Evolutionary conservation across 495 filamentous ascomycete genomes (phyloP), one percentile per base, ranked within the genome.

Genomic region (Monascus purpureus): DNA sequence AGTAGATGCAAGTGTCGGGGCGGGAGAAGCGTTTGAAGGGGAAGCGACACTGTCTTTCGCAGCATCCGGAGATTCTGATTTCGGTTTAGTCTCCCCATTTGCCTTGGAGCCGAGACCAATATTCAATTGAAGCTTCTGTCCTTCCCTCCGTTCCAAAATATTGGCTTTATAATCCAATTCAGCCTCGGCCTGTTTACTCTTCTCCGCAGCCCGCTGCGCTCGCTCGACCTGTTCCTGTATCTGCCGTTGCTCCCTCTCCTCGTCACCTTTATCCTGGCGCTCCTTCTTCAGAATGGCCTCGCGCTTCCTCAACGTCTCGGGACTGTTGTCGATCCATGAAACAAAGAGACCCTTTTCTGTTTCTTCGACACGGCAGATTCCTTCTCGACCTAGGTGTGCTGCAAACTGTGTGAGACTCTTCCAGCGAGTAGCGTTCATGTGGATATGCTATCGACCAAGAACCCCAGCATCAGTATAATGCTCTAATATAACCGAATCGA

Each of bases 391-490:
- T 6, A 99, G 55, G 42, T 78, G 58, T 42, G 90, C 87, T 3
- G 76, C 82, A 61, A 93, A 95, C 40, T 95, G 84, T 3, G 84
- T 83, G 34, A 99, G 58, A 22, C 66, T 62, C 36, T 75, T 70
- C 85, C 85, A 96, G 42, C 74, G 72, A 2, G 90, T 96, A 24
- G 85, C 67, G 55, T 94, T 96, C 77, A 95, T 80, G 47, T 96
- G 92, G 9, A 85, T 65, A 48, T 96, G 92, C 49, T 86, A 73
- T 48, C 4, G 4, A 22, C 9, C 9, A n/a, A 11, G 12, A 28
- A 28, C 4, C 12, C 4, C 81, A 14, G 9, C 8, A 14, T 28
- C 13, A 28, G 25, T 28, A 28, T 5, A 4, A 28, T 6, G 4
- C 20, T 4, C 9, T 22, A 22, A 9, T 9, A 22, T 22, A 13